Evolutionary conservation across 805 yeast species (phyloP).

Genomic region (Ogataea thermomethanolica): DNA sequence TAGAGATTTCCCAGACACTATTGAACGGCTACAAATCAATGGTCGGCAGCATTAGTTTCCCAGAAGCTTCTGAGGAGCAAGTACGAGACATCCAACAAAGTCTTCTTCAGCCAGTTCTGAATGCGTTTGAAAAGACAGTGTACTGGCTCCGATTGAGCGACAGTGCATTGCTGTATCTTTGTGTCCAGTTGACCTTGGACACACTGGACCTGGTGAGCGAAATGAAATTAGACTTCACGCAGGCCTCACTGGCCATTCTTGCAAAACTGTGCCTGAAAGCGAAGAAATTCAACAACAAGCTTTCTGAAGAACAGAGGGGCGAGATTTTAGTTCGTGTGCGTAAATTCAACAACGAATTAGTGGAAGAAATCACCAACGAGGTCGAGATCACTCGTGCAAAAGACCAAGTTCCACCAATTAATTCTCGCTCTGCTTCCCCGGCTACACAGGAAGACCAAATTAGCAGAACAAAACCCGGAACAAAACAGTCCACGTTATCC

Average conservation of each 20-base stretch:
- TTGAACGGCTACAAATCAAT: constrained; percentile 63
- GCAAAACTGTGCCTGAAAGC: constrained; percentile 65
- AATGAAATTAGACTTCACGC: constrained; percentile 49
- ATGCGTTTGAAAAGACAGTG: constrained; percentile 64
- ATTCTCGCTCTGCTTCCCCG: background rate
- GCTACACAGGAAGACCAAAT: background rate
- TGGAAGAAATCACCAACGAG: constrained; percentile 47
- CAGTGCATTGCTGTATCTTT: constrained; percentile 62
- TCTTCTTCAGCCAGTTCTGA: constrained; percentile 52
- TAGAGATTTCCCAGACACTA: constrained; percentile 70
- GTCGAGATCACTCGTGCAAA: constrained; percentile 34
- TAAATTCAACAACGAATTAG: constrained; percentile 49
- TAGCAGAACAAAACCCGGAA: background rate
- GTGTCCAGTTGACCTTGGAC: constrained; percentile 66
- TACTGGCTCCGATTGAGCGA: constrained; percentile 86
- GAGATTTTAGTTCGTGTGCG: constrained; percentile 62
- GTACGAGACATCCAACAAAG: constrained; percentile 21
- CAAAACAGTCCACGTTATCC: constrained; percentile 7
- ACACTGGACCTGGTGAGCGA: constrained; percentile 64
- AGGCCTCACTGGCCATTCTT: constrained; percentile 48
- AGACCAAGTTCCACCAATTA: constrained; percentile 1
- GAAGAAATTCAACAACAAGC: constrained; percentile 63
- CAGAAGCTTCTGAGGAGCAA: constrained; percentile 17
- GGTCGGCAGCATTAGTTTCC: constrained; percentile 24
- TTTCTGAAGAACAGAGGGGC: constrained; percentile 61